Evolutionary conservation across 108 stramenopile genomes (phyloP).

Genomic region (Discostella stelligeroides): DNA sequence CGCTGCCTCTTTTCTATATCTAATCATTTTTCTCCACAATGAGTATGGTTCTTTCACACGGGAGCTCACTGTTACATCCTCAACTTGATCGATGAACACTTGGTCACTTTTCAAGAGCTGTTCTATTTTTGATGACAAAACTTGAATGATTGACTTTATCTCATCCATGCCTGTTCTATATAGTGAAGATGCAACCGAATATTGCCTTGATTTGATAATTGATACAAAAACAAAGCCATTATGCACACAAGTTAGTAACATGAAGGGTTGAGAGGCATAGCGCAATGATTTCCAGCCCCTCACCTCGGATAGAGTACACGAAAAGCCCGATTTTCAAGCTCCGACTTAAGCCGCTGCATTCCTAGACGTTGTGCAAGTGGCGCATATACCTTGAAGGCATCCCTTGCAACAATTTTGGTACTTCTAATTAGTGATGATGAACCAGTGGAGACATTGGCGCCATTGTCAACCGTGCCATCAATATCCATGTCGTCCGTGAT

Average conservation of each 20-base stretch:
- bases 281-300: neutral
- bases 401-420: slow-evolving; percentile 48
- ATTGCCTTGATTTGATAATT: slow-evolving; percentile 59
- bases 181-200: slow-evolving; percentile 56
- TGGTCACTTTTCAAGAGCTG: slow-evolving; percentile 58
- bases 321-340: slow-evolving; percentile 76
- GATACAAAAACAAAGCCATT: no score
- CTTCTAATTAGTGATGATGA: slow-evolving; percentile 22
- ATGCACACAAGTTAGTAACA: neutral
- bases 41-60: slow-evolving; percentile 82
- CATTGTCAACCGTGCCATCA: neutral
- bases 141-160: slow-evolving; percentile 56
- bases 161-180: slow-evolving; percentile 56
- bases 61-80: slow-evolving; percentile 55
- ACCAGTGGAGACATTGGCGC: neutral
- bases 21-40: slow-evolving; percentile 74
- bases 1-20: slow-evolving; percentile 69
- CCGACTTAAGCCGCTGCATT: slow-evolving; percentile 67
- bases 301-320: slow-evolving; percentile 62
- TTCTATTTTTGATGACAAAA: slow-evolving; percentile 51
- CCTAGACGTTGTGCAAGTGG: slow-evolving; percentile 73
- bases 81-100: slow-evolving; percentile 52
- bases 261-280: neutral
- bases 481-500: slow-evolving; percentile 25
- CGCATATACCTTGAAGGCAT: slow-evolving; percentile 69